Conservation (phyloP, 2,329 filamentous ascomycete genomes). For the Phaeomoniella chlamydospora region DNA sequence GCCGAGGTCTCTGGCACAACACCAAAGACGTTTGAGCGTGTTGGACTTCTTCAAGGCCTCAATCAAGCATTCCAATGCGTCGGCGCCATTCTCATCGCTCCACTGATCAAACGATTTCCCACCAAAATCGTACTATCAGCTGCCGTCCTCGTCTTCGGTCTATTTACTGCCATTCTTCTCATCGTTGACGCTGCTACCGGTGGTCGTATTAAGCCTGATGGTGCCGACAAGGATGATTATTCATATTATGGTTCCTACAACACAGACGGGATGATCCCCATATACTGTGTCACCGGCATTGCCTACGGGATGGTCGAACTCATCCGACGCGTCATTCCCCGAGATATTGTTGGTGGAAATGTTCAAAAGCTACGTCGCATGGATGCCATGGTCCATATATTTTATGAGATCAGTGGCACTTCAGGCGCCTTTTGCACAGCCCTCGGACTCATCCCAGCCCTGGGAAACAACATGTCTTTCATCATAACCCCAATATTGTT, state of each 20-base stretch:
- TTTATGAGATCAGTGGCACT: slow-evolving; percentile 34
- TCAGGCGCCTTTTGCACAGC: slow-evolving; percentile 33
- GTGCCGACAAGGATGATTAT: slow-evolving; percentile 18
- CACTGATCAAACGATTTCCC: slow-evolving; percentile 32
- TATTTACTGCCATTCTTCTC: slow-evolving; percentile 32
- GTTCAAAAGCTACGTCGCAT: slow-evolving; percentile 34
- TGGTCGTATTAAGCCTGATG: slow-evolving; percentile 24
- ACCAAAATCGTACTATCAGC: slow-evolving; percentile 30
- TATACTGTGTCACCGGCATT: slow-evolving; percentile 26
- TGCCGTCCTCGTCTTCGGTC: slow-evolving; percentile 29
- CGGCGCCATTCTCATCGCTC: slow-evolving; percentile 35
- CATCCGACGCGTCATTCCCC: slow-evolving; percentile 34
- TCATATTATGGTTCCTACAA: slow-evolving; percentile 33
- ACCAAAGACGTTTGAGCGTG: slow-evolving; percentile 29
- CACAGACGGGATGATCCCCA: slow-evolving; percentile 34
- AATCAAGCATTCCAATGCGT: slow-evolving; percentile 38
- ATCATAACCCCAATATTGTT: slow-evolving; percentile 36
- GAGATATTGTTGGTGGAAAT: slow-evolving; percentile 36
- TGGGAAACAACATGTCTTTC: slow-evolving; percentile 38
- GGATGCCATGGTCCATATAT: slow-evolving; percentile 32
- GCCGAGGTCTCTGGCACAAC: slow-evolving; percentile 15
- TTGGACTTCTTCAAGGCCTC: slow-evolving; percentile 32
- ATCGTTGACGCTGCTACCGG: slow-evolving; percentile 34
- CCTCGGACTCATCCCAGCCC: slow-evolving; percentile 32
- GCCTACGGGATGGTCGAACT: slow-evolving; percentile 35